These are phyloP conservation scores for Mytilinidion resinicola DNA, from an alignment of 495 filamentous ascomycete genomes.

Conservation along the genomic window DNA sequence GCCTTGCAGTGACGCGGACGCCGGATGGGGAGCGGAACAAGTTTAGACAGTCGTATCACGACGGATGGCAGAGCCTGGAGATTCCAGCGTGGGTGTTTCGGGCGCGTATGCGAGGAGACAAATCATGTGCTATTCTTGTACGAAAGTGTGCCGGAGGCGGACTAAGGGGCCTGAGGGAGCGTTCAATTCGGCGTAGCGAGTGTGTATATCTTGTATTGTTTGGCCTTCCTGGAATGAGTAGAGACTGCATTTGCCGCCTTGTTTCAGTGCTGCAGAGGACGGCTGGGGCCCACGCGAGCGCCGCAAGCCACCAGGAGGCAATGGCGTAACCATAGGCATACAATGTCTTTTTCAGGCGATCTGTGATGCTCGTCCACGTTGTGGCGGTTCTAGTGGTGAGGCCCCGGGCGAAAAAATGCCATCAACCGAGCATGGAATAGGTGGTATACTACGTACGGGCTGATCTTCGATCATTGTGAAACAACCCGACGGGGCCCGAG, in stretches of 20 bases:
- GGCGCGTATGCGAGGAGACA: background rate
- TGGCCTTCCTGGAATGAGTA: background rate
- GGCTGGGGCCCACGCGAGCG: too few species aligned
- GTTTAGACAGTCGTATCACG: constrained; percentile 48
- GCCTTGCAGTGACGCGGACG: constrained; percentile 57
- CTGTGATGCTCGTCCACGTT: too few species aligned
- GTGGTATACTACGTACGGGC: too few species aligned
- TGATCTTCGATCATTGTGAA: too few species aligned
- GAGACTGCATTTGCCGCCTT: background rate
- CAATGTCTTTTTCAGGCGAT: too few species aligned
- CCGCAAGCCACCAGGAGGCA: too few species aligned
- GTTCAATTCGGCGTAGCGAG: constrained; percentile 1
- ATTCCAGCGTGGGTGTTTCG: background rate
- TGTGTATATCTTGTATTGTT: constrained; percentile 1
- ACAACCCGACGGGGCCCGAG: too few species aligned
- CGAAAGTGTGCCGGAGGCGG: background rate
- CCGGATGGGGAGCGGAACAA: constrained; percentile 87
- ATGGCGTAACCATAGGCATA: too few species aligned
- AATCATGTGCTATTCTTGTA: constrained; percentile 19
- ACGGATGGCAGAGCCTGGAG: background rate
- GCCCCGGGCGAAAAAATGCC: too few species aligned
- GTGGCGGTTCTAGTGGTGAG: too few species aligned
- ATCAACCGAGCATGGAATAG: too few species aligned
- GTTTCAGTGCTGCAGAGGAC: background rate
- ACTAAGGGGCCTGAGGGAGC: background rate